Evolutionary conservation across 495 filamentous ascomycete genomes (phyloP).

Genomic region (Aspergillus campestris): DNA sequence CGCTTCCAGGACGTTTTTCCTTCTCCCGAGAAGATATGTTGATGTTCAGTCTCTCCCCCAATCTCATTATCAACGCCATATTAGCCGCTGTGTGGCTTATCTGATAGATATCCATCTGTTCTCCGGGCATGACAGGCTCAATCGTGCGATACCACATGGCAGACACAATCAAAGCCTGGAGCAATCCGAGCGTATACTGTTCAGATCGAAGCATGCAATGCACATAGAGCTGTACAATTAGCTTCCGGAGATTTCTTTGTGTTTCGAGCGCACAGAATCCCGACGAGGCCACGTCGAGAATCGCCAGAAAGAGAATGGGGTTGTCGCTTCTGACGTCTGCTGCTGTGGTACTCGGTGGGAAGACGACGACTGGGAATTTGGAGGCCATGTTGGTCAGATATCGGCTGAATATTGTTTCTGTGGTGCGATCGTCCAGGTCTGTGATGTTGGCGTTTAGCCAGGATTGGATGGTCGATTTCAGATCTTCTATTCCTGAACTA

Average conservation of each 20-base stretch:
- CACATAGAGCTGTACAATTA: conserved; percentile 59
- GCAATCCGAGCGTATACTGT: conserved; percentile 66
- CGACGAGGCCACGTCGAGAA: conserved; percentile 52
- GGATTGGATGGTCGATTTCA: no score
- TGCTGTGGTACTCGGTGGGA: conserved; percentile 52
- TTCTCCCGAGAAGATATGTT: no score
- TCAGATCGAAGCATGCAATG: conserved; percentile 58
- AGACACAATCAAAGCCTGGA: conserved; percentile 65
- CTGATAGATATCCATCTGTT: conserved; percentile 78
- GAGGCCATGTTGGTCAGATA: conserved; percentile 56
- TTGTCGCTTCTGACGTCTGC: conserved; percentile 51
- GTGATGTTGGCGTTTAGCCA: no score
- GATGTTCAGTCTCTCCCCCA: conserved; percentile 35
- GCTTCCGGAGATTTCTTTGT: conserved; percentile 49
- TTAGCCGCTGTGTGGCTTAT: conserved; percentile 67
- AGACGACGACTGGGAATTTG: conserved; percentile 62
- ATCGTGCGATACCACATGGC: conserved; percentile 71
- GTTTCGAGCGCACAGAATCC: conserved; percentile 34
- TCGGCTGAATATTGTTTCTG: conserved; percentile 35
- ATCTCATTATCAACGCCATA: conserved; percentile 71
- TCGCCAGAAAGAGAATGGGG: conserved; percentile 66
- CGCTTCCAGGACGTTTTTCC: no score
- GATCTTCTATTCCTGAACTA: no score
- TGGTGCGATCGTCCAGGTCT: neutral
- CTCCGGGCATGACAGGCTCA: conserved; percentile 43